Evolutionary conservation across 768 basidiomycete species (phyloP).

Genomic region (Artomyces pyxidatus): DNA sequence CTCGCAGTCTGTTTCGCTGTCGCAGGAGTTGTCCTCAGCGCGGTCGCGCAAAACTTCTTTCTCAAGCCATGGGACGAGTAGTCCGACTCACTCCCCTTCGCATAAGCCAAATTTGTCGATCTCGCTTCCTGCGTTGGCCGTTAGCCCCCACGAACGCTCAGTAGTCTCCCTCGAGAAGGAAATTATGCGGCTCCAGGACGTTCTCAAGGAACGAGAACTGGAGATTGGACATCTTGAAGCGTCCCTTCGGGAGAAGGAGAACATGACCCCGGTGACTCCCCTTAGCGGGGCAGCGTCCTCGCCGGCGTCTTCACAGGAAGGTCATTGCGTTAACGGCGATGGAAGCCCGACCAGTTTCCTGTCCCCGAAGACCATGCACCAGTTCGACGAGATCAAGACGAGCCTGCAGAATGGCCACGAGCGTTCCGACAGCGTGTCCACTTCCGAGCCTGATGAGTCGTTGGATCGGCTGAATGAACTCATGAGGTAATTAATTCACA

Average conservation of each 20-base stretch:
- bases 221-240: constrained; percentile 76
- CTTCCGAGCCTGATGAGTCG: constrained; percentile 58
- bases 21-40: constrained; percentile 91
- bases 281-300: background rate
- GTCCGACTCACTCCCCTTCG: constrained; percentile 49
- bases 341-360: constrained; percentile 30
- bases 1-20: constrained; percentile 91
- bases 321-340: constrained; percentile 3
- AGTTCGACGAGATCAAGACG: constrained; percentile 67
- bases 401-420: constrained; percentile 44
- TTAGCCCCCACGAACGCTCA: constrained; percentile 55
- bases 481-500: constrained; percentile 60
- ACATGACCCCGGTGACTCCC: background rate
- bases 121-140: constrained; percentile 36
- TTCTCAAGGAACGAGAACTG: constrained; percentile 83
- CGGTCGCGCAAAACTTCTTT: constrained; percentile 78
- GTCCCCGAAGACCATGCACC: constrained; percentile 65
- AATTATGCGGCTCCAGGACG: constrained; percentile 91
- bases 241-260: constrained; percentile 34
- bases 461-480: constrained; percentile 81
- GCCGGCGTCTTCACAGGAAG: background rate
- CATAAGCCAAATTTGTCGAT: constrained; percentile 53
- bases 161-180: constrained; percentile 85
- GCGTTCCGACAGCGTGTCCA: constrained; percentile 19
- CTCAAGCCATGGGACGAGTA: constrained; percentile 69